A percentile compares a stretch with the other conserved stretches of the same genome.
phyloP scores from a whole-genome alignment of 345 rosid genomes.

The Xanthoceras sorbifolium region DNA sequence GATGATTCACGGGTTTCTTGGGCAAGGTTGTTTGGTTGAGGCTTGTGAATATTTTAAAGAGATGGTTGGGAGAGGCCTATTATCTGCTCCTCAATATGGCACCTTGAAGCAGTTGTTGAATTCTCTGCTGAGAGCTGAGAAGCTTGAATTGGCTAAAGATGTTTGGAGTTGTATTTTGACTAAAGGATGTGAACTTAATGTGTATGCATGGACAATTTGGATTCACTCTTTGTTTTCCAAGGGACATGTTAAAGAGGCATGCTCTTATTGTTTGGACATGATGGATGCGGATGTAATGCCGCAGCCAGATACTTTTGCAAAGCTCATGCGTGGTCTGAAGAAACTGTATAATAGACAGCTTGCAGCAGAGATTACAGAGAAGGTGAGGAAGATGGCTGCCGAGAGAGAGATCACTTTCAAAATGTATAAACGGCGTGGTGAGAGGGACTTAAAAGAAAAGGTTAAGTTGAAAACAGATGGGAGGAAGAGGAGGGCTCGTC shows the following conservation, averaged over 20 bases:
- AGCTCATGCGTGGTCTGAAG: slow-evolving; percentile 79
- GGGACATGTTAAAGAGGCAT: slow-evolving; percentile 85
- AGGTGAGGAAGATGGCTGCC: slow-evolving; percentile 87
- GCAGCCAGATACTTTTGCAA: slow-evolving; percentile 81
- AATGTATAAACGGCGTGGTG: slow-evolving; percentile 92
- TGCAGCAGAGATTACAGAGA: slow-evolving; percentile 89
- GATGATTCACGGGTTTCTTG: slow-evolving; percentile 67
- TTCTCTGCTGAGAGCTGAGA: slow-evolving; percentile 62
- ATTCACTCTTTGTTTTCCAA: slow-evolving; percentile 82
- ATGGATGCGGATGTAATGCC: slow-evolving; percentile 87
- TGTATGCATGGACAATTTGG: slow-evolving; percentile 88
- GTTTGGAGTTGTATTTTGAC: slow-evolving; percentile 69
- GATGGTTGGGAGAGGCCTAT: slow-evolving; percentile 75
- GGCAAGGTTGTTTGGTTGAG: slow-evolving; percentile 61
- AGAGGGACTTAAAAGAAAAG: slow-evolving; percentile 68
- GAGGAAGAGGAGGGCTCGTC: slow-evolving; percentile 59
- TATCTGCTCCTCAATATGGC: slow-evolving; percentile 68
- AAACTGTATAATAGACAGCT: slow-evolving; percentile 72
- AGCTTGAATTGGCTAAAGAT: slow-evolving; percentile 82
- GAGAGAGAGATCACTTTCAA: slow-evolving; percentile 79
- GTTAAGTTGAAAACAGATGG: slow-evolving; percentile 48
- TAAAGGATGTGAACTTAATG: slow-evolving; percentile 75
- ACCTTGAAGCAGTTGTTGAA: slow-evolving; percentile 66
- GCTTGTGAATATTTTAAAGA: slow-evolving; percentile 77
- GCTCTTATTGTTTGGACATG: slow-evolving; percentile 88